Base-by-base conservation (phyloP, 306 rosid genomes). In the Carpinus viminea region DNA sequence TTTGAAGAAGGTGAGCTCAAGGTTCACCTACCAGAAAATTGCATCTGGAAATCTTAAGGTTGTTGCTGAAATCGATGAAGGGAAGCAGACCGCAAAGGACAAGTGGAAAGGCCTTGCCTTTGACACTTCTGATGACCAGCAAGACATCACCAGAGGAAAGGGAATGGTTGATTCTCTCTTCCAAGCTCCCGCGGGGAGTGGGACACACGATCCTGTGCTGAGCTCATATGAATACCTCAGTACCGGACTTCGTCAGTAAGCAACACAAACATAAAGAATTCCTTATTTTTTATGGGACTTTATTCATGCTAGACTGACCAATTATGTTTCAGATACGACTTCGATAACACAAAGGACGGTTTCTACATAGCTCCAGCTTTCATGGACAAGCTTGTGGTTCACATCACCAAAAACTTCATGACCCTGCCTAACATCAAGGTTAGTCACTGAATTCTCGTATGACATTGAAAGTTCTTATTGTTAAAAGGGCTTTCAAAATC, bases 71-170 rank as follows among this genome's bases (percentile, higher is more conserved):
- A 69, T 80, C 21, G 88, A 88, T 0, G 95, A 89, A 60, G 10
- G 7, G 0, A 26, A 78, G 78, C 96, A 94, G 79, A 94, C 97
- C 0, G 28, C 83, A 0, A 61, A 87, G 79, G 97, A 92, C 89
- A 90, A 59, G 45, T 91, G 97, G 97, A 60, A 0, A 17, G 95
- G 96, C 72, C 89, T 94, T 54, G 97, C 92, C 36, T 89, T 26
- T 13, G 98, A 94, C 76, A 4, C 4, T 0, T 94, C 98, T 7
- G 98, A 94, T 75, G 98, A 94, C 77, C 98, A 94, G 62, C 98
- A 94, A 81, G 98, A 94, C 81, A 94, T 94, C 87, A 92, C 98
- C 74, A 86, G 98, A 77, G 98, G 98, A 18, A 94, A 94, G 93
- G 98, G 98, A 51, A 59, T 81, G 97, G 98, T 92, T 73, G 97